Conservation (phyloP, 2,329 filamentous ascomycete species). For the Didymella pomorum region DNA sequence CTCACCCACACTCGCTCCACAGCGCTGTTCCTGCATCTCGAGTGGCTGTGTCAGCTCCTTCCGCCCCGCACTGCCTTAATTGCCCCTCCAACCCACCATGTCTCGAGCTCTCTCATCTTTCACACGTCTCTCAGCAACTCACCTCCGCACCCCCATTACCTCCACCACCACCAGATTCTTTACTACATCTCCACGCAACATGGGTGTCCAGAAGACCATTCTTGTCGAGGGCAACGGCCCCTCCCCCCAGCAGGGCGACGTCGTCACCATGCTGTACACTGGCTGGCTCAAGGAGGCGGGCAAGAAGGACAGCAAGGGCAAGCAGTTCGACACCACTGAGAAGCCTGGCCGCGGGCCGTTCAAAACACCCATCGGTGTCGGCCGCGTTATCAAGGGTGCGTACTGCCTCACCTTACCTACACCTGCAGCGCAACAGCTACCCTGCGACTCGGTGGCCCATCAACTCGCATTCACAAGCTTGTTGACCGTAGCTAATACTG, state of each 20-base stretch:
- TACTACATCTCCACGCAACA: slow-evolving; percentile 24
- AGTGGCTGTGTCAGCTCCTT: slow-evolving; percentile 16
- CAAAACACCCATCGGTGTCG: slow-evolving; percentile 77
- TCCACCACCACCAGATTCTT: slow-evolving; percentile 6
- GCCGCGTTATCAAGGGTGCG: slow-evolving; percentile 84
- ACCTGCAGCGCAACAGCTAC: neutral
- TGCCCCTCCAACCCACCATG: slow-evolving; percentile 22
- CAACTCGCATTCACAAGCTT: neutral
- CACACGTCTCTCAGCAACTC: slow-evolving; percentile 6
- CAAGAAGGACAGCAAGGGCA: slow-evolving; percentile 39
- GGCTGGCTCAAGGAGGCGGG: slow-evolving; percentile 39
- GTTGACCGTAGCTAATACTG: neutral
- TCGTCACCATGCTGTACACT: slow-evolving; percentile 45
- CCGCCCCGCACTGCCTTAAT: slow-evolving; percentile 5
- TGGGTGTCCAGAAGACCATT: slow-evolving; percentile 43
- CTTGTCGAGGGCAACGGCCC: slow-evolving; percentile 41
- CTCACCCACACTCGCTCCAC: slow-evolving; percentile 6
- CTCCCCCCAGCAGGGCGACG: slow-evolving; percentile 39
- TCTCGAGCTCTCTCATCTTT: slow-evolving; percentile 12
- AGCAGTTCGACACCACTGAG: slow-evolving; percentile 80
- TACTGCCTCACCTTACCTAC: neutral
- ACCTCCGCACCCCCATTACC: neutral
- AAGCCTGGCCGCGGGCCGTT: slow-evolving; percentile 72
- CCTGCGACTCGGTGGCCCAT: neutral
- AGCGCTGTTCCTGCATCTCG: slow-evolving; percentile 1